Evolutionary conservation across 495 filamentous ascomycete genomes (phyloP), one percentile per base, ranked within the genome.

Genomic region (Xylaria intraflava): DNA sequence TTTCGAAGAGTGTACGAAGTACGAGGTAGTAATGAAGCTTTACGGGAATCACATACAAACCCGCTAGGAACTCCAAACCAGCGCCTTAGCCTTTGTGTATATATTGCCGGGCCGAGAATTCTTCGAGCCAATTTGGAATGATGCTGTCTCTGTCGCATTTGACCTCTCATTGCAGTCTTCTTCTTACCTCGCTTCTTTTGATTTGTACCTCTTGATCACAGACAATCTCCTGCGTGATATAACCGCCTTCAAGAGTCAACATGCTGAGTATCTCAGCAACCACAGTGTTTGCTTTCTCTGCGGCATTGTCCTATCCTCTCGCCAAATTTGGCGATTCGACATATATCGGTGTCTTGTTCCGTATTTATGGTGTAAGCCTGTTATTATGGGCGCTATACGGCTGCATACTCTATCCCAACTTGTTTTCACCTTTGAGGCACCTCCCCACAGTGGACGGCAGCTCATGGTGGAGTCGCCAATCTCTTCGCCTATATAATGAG

Each of bases 351-450:
- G 14, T 40, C 31, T 43, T 55, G 24, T 42, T 17, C 36, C 26
- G 16, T 11, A 20, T 40, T 16, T 49, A 29, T 11, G 14, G 33
- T 35, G 17, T 26, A 39, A 24, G 27, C 22, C 27, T 55, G 8
- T 26, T 49, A n/a, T 22, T 27, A 43, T 49, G 52, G 52, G 19
- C 53, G 1, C 39, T 75, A 20, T 85, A 73, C 59, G 64, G 59
- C 19, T 53, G 76, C 2, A 29, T 85, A 2, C 56, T 87, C n/a
- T 89, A 82, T 60, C 87, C 86, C 2, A 69, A 75, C 35, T 72
- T 81, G 56, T 62, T 89, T 46, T 84, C 74, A 20, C 87, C 87
- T 6, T 44, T 83, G 31, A 73, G 81, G 2, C 74, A 85, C 63
- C 60, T 87, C 5, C 83, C 83, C 5, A 65, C 56, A 1, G 72